Percentiles rank a stretch among this genome's conserved stretches.
These are phyloP conservation scores for Otatea glauca DNA, from an alignment of 176 grass and related monocot genomes.

Conservation along the genomic window DNA sequence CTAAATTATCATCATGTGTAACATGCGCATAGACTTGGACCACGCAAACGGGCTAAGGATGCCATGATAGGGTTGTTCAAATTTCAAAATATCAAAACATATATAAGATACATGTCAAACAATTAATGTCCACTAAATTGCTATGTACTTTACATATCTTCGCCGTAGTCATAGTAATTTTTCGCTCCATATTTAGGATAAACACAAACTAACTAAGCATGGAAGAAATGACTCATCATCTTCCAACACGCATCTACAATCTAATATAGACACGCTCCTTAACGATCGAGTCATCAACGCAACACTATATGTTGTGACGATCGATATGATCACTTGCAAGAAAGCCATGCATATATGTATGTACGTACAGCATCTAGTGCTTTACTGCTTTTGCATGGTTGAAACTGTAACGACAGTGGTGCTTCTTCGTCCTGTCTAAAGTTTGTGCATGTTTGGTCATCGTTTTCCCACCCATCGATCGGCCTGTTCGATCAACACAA, in stretches of 20 bases:
- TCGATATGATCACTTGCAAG: background rate
- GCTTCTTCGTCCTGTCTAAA: conserved; percentile 41
- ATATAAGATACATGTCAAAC: background rate
- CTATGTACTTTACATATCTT: background rate
- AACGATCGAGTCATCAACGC: background rate
- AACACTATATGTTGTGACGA: background rate
- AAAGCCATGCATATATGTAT: background rate
- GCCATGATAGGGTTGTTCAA: background rate
- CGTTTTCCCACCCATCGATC: conserved; percentile 32
- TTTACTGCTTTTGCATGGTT: conserved; percentile 37
- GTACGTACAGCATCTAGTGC: background rate
- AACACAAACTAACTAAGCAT: background rate
- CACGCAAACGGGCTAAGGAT: too few relatives aligned
- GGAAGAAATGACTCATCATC: background rate
- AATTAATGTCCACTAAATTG: background rate
- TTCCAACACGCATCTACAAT: background rate
- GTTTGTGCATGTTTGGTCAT: background rate
- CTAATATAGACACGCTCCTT: background rate
- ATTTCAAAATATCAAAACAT: background rate
- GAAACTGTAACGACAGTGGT: conserved; percentile 35
- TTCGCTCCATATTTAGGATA: background rate
- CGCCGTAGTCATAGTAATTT: too few relatives aligned
- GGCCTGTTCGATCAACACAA: background rate
- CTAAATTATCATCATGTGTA: background rate
- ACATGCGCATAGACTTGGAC: background rate